Base-by-base conservation (phyloP, 2,329 filamentous ascomycete species). In the Ceratocystis destructans region DNA sequence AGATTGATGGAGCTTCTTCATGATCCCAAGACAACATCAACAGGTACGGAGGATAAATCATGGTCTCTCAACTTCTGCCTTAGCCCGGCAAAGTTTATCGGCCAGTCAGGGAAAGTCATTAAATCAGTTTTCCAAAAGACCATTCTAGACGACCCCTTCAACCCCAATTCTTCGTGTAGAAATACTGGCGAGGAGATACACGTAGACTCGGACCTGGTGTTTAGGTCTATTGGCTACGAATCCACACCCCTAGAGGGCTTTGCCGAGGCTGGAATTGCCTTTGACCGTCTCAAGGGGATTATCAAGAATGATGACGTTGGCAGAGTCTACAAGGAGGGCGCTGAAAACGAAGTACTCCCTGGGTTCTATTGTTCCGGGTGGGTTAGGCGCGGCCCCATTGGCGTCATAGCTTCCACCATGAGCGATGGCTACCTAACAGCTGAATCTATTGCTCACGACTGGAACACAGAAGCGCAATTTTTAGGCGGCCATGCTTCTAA, bases 391-490 rank as follows among this genome's bases (percentile, higher is more conserved):
- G 94, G 94, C 0, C 93, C 94, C 0, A 96, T 91, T 0, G 94
- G 94, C 1, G 92, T 97, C 2, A 99, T 99, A 74, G 93, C 93
- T 1, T 91, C 87, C 37, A 99, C 94, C 0, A 96, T 99, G 90
- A 84, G 88, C 68, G 94, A 99, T 74, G 93, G 94, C 0, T 99
- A 97, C 72, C 82, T 83, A 7, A 96, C 91, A 0, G 94, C 86
- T 0, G 92, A 96, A 73, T 85, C 87, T 2, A 88, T 99, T 69
- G 83, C 83, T 0, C 77, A 82, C n/a, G 94, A 99, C 73, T 93
- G 90, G 87, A 70, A 73, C 17, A 72, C 76, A 0, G 75, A 76
- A 1, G 71, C 70, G 1, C 69, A 72, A 0, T 83, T 84, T 65
- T 71, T 82, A 0, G 53, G 50, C 62, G 62, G 55, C 33, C 6